Base-by-base conservation (phyloP, 75 land plant species). In the Cunninghamia lanceolata region DNA sequence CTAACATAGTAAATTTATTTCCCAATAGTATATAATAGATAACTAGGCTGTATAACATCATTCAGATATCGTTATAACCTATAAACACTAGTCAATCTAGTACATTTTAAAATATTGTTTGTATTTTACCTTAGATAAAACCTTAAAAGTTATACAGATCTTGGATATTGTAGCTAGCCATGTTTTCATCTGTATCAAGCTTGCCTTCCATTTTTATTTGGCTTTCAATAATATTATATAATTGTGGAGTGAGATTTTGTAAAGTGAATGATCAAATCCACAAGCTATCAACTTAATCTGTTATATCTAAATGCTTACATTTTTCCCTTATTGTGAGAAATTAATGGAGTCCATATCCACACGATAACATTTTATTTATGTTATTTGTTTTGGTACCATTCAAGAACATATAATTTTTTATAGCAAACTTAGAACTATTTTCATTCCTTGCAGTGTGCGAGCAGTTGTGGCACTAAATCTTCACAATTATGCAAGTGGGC, bases 401-500 rank as follows among this genome's bases (percentile, higher is more conserved):
- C 25, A 19, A 11, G 46, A 45, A 80, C 4, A 28, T 11, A 28
- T 9, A 7, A 11, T 45, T 45, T n/a, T 43, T 45, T 45, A 43
- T 45, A 45, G 4, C 34, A 46, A 80, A 39, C 47, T 80, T 9
- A 80, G 9, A 45, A 9, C 25, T 45, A n/a, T 34, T 73, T 32
- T 73, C 75, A 80, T 80, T 80, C 40, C 50, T 25, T 63, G 79
- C 75, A 91, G 92, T 66, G 82, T 91, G 52, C 86, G 92, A 74
- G 91, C 92, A 83, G 40, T 91, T 85, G 89, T 91, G 82, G 86
- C 90, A 19, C 79, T 90, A 16, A 91, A 91, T 70, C 73, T 91
- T 52, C 89, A 90, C 30, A 91, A 89, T 50, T 91, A 91, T 85
- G 92, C 91, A 36, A 86, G 92, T 76, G 92, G 92, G 39, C 80